Percentiles rank a stretch among this genome's conserved stretches.
phyloP scores from a whole-genome alignment of 2,329 filamentous ascomycete genomes.

The Peltaster fructicola region DNA sequence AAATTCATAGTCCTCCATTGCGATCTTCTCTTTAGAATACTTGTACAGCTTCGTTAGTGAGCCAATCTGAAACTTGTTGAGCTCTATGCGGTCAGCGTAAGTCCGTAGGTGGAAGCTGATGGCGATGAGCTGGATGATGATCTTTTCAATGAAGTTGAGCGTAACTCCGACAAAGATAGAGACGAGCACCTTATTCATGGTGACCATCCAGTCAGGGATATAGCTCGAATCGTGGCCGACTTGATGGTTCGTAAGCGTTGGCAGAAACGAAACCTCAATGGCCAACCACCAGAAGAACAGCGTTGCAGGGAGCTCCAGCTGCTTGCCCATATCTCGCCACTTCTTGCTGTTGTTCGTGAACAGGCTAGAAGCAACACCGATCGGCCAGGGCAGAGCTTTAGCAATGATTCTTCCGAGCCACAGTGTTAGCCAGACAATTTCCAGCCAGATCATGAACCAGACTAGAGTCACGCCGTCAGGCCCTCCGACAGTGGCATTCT shows the following conservation, averaged over 20 bases:
- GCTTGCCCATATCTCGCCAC: constrained; percentile 75
- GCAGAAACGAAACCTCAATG: constrained; percentile 68
- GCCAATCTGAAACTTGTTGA: constrained; percentile 79
- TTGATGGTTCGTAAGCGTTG: constrained; percentile 56
- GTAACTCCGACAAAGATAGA: constrained; percentile 62
- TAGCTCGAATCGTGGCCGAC: too few relatives aligned
- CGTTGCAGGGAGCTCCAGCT: constrained; percentile 69
- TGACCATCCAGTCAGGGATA: constrained; percentile 47
- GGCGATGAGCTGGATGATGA: constrained; percentile 86
- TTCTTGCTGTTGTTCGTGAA: constrained; percentile 82
- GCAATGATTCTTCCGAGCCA: constrained; percentile 56
- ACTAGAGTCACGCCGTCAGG: constrained; percentile 60
- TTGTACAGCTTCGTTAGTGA: constrained; percentile 46
- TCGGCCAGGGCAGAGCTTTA: constrained; percentile 44
- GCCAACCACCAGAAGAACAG: constrained; percentile 87
- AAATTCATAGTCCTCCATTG: constrained; percentile 59
- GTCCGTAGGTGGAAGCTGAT: constrained; percentile 84
- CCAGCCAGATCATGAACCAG: constrained; percentile 93
- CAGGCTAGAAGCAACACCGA: constrained; percentile 49
- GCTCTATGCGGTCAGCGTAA: constrained; percentile 75
- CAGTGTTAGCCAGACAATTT: constrained; percentile 79
- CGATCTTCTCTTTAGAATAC: constrained; percentile 46
- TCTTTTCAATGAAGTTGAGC: constrained; percentile 79
- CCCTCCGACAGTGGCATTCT: constrained; percentile 40
- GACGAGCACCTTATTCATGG: constrained; percentile 73